These are phyloP conservation scores for Pilaira anomala DNA, from an alignment of 192 early-diverging fungal genomes.

Conservation along the genomic window DNA sequence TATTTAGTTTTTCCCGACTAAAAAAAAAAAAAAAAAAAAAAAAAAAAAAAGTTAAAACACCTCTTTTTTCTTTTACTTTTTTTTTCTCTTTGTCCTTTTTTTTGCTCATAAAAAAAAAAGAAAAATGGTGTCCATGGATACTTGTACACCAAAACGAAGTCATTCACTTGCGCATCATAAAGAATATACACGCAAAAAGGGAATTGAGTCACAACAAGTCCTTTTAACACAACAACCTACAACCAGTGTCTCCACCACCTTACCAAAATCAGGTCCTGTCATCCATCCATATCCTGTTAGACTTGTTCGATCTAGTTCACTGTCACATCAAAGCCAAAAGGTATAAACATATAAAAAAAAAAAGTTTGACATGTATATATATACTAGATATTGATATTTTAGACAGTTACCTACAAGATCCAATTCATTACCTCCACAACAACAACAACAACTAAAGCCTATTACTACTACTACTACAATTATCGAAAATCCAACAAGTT, in stretches of 20 bases:
- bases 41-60: neutral
- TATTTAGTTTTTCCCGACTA: neutral
- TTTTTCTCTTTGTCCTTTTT: neutral
- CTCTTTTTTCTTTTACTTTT: neutral
- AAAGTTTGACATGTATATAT: neutral
- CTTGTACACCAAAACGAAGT: conserved; percentile 7
- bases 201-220: neutral
- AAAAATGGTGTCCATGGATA: neutral
- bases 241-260: neutral
- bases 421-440: neutral
- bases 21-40: too few species aligned
- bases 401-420: neutral
- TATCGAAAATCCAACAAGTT: too few species aligned
- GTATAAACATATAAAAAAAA: conserved; percentile 5
- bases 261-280: neutral
- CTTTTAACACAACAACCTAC: neutral
- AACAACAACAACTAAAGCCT: too few species aligned
- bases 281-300: too few species aligned
- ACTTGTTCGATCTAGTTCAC: conserved; percentile 6
- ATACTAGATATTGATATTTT: neutral
- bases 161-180: conserved; percentile 15
- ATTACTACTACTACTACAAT: too few species aligned
- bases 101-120: neutral
- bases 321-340: neutral
- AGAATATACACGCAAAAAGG: neutral